Base-by-base conservation (phyloP, 2,329 filamentous ascomycete species). In the Ilyonectria robusta region DNA sequence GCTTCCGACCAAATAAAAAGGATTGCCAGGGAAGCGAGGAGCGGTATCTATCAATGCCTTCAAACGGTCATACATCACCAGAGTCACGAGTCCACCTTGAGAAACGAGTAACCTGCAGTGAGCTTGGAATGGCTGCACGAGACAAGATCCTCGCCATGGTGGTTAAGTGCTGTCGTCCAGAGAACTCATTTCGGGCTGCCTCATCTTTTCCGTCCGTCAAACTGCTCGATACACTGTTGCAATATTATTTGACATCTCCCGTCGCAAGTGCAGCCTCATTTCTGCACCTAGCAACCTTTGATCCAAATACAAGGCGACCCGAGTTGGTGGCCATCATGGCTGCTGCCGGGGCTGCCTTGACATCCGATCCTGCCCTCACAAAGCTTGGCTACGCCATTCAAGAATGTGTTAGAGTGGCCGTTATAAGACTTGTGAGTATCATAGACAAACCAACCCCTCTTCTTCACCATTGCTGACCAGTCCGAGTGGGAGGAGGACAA, bases 361-460 rank as follows among this genome's bases (percentile, higher is more conserved):
- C 81, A 1, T 74, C 77, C 0, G 76, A 81, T 2, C 78, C 80
- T 13, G 77, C 80, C 0, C 70, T 84, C 4, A 72, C 79, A 10
- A 82, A 81, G 6, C 71, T 84, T 21, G 82, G 82, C 0, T 82
- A 79, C 68, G 82, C 82, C 1, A 69, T 84, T 29, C 76, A 82
- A 26, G 82, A 84, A 60, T 79, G 79, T 29, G 72, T 81, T 10
- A 74, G 42, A 74, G 42, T 66, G 11, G 64, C 70, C 2, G 62
- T 74, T 6, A 51, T 72, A 2, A 70, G 70, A 56, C 70, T 64
- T 15, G 72, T 72, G 5, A 40, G 72, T 59, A 3, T 5, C 7
- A 15, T 15, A 19, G 42, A n/a, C 7, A 19, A 44, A 44, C 17
- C n/a, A 44, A 19, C 42, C 4, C 9, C n/a, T 44, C n/a, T 9